These are phyloP conservation scores for Aspergillus hortae DNA, from an alignment of 2,329 filamentous ascomycete genomes.

Conservation along the genomic window DNA sequence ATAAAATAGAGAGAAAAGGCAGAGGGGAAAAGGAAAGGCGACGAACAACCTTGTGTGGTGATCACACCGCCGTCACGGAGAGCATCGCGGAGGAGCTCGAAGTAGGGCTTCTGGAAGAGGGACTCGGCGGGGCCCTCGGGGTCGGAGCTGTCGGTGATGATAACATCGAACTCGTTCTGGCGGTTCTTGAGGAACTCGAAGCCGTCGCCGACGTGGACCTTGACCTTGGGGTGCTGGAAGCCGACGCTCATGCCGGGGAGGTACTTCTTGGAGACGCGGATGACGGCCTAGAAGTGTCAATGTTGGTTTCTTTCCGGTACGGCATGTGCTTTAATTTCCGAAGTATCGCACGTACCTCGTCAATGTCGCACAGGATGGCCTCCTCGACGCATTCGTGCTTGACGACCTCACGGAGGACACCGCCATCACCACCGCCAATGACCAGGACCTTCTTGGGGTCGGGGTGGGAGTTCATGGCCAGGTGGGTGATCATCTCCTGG, in stretches of 20 bases:
- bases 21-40: constrained; percentile 56
- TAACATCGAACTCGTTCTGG: constrained; percentile 97
- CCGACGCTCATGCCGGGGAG: constrained; percentile 90
- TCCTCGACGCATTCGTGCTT: constrained; percentile 98
- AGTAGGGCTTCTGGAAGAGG: constrained; percentile 98
- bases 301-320: background rate
- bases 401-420: constrained; percentile 96
- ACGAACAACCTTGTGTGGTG: constrained; percentile 99
- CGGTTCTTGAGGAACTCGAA: constrained; percentile 98
- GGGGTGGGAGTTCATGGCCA: constrained; percentile 97
- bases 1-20: constrained; percentile 52
- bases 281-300: constrained; percentile 65
- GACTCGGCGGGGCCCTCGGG: constrained; percentile 94
- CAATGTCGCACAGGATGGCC: constrained; percentile 96
- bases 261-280: constrained; percentile 97
- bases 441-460: constrained; percentile 98
- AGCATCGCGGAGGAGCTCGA: constrained; percentile 85
- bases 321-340: background rate
- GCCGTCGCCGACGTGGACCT: constrained; percentile 89
- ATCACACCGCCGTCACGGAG: constrained; percentile 95
- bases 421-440: constrained; percentile 95
- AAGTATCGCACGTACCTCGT: constrained; percentile 60
- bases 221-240: constrained; percentile 90
- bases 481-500: constrained; percentile 99
- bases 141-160: constrained; percentile 98